Evolutionary conservation across 1,139 yeast species (phyloP).

Genomic region (Yamadazyma siamensis): DNA sequence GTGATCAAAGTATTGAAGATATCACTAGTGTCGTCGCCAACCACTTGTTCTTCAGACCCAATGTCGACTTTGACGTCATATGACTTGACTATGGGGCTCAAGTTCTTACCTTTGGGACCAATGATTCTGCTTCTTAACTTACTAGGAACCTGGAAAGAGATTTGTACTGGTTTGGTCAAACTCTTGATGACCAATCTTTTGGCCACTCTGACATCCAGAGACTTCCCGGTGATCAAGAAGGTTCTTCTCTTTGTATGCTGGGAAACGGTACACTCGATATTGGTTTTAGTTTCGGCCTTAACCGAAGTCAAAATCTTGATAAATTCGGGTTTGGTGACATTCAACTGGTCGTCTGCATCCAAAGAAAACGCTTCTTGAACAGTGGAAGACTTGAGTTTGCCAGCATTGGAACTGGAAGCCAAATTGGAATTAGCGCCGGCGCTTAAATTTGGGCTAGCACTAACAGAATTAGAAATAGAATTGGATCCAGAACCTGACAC

Average conservation of each 20-base stretch:
- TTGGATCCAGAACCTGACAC: no score
- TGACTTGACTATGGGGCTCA: constrained; percentile 73
- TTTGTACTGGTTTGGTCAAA: constrained; percentile 70
- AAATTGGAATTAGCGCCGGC: constrained; percentile 15
- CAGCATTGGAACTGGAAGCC: constrained; percentile 2
- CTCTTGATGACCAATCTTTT: constrained; percentile 73
- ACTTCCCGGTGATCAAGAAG: constrained; percentile 77
- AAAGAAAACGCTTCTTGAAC: constrained; percentile 75
- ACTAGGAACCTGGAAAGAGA: constrained; percentile 69
- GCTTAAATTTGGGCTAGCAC: no score
- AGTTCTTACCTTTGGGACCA: constrained; percentile 83
- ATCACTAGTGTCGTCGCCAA: constrained; percentile 26
- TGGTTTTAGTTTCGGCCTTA: constrained; percentile 59
- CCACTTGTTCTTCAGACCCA: constrained; percentile 43
- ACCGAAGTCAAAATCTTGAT: constrained; percentile 60
- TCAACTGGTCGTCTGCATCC: constrained; percentile 63
- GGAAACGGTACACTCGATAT: constrained; percentile 82
- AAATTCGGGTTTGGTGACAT: constrained; percentile 62
- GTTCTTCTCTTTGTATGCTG: constrained; percentile 77
- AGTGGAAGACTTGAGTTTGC: constrained; percentile 31
- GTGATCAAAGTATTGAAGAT: constrained; percentile 52
- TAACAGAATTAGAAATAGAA: neutral
- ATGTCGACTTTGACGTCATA: constrained; percentile 77
- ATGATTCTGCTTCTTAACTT: constrained; percentile 76
- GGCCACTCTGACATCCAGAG: constrained; percentile 66